Conservation (phyloP, 2,329 filamentous ascomycete genomes). For the Aureobasidium namibiae region DNA sequence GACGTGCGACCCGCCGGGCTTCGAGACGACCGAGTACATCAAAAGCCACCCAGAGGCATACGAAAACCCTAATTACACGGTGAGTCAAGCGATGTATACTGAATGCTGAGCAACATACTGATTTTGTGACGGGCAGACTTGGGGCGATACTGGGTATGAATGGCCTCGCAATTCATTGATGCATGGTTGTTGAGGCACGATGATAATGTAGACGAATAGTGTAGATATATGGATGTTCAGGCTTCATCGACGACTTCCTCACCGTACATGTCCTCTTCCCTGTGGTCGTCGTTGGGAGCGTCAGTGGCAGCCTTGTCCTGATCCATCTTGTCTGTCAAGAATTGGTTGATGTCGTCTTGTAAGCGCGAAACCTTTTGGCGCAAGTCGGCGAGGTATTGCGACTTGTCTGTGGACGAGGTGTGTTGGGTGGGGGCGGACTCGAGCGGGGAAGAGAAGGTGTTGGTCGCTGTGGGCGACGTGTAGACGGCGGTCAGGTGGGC, state of each 20-base stretch:
- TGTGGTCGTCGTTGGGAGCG: too few species aligned
- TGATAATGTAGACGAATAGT: neutral
- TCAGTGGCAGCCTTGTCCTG: conserved; percentile 52
- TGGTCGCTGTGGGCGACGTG: conserved; percentile 18
- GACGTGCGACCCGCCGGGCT: conserved; percentile 48
- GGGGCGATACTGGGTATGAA: conserved; percentile 22
- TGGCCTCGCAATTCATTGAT: conserved; percentile 40
- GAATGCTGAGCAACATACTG: neutral
- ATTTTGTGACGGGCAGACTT: neutral
- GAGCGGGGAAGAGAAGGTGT: conserved; percentile 20
- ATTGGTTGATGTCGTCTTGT: conserved; percentile 61
- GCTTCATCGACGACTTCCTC: conserved; percentile 65
- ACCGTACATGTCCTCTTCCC: conserved; percentile 72
- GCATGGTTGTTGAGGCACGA: conserved; percentile 26
- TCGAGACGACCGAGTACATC: conserved; percentile 45
- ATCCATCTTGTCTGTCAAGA: conserved; percentile 67
- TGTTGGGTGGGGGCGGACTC: conserved; percentile 16
- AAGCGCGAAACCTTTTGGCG: conserved; percentile 48
- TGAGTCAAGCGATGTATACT: conserved; percentile 25
- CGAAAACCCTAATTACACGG: conserved; percentile 43
- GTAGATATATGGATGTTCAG: neutral
- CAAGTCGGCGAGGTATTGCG: conserved; percentile 52
- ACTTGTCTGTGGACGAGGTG: conserved; percentile 42
- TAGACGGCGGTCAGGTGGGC: conserved; percentile 21
- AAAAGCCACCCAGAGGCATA: conserved; percentile 40